A percentile compares a stretch with the other conserved stretches of the same genome.
These are phyloP conservation scores for Acanthochlamys bracteata DNA, from an alignment of 106 monocot genomes.

Conservation along the genomic window DNA sequence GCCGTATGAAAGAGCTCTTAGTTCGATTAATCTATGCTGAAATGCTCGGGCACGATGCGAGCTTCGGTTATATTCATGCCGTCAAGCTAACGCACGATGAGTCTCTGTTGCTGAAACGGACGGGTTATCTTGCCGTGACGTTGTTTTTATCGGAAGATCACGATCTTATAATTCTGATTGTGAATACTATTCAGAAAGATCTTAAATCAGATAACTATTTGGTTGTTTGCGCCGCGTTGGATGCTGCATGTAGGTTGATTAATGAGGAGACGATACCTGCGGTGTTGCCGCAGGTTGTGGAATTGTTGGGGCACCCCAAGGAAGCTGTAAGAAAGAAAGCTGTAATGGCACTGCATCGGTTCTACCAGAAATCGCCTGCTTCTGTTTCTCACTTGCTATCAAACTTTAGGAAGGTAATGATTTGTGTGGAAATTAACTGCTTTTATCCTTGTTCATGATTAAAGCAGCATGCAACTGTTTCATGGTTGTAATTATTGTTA, in stretches of 20 bases:
- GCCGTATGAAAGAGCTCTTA: constrained; percentile 95
- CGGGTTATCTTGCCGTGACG: constrained; percentile 92
- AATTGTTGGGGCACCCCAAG: constrained; percentile 75
- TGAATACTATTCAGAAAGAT: constrained; percentile 99
- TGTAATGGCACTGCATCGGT: constrained; percentile 91
- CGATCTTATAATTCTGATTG: constrained; percentile 91
- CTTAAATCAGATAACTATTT: constrained; percentile 81
- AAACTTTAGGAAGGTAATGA: constrained; percentile 77
- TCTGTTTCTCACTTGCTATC: constrained; percentile 63
- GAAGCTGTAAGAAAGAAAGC: constrained; percentile 95
- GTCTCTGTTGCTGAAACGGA: constrained; percentile 63
- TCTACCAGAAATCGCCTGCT: constrained; percentile 65
- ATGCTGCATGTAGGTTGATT: constrained; percentile 82
- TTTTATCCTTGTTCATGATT: too few species aligned
- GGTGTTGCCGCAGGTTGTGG: constrained; percentile 92
- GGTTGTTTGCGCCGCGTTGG: constrained; percentile 73
- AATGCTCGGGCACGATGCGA: constrained; percentile 99
- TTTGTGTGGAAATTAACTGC: not conserved
- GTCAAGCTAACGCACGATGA: constrained; percentile 99
- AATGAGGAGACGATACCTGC: constrained; percentile 98
- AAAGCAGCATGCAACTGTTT: too few species aligned
- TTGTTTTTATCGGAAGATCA: constrained; percentile 89
- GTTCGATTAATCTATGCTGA: constrained; percentile 87
- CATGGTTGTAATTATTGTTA: too few species aligned
- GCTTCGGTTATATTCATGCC: constrained; percentile 96